Evolutionary conservation across 768 basidiomycete species (phyloP), one percentile per base, ranked within the genome.

Genomic region (Russula foetens): DNA sequence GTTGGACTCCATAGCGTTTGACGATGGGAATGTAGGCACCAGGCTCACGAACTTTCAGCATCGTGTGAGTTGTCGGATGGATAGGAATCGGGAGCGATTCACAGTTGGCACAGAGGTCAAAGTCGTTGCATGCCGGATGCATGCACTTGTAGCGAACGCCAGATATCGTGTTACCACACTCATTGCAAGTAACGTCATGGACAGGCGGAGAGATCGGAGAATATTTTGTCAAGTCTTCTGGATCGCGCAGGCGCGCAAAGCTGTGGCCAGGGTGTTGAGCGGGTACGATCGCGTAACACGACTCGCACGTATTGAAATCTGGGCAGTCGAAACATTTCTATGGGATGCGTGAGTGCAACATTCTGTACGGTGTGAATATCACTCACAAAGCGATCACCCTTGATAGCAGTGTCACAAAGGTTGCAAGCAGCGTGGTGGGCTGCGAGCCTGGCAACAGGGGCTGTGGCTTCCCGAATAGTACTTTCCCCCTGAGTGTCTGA

Each of bases 61-160:
- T 61, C 0, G 85, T 82, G 68, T 95, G 92, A 33, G 73, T 81
- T 14, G 70, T 59, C 0, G 90, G 88, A 69, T 95, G 92, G 14
- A 88, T 75, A 6, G 84, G 73, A 60, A 92, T 88, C 0, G 92
- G 92, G 58, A 83, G 77, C 6, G 90, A 84, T 73, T 93, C 92
- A 72, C 92, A 95, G 54, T 71, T 71, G 59, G 78, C 76, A 72
- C 92, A 95, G 19, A 94, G 77, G 67, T 95, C 92, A 66, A 84
- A 92, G 70, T 93, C 88, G 0, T 80, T 78, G 72, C 92, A 95
- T 4, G 75, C 73, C 15, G 82, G 77, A 68, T 92, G 84, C 82
- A 90, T 84, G 73, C 92, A 95, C 86, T 92, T 93, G 73, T 83
- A 93, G 17, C 91, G 84, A 54, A 78, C 70, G 3, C 88, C 89